Base-by-base conservation (phyloP, 2,329 filamentous ascomycete species). In the Ophiostoma triangulosporum region DNA sequence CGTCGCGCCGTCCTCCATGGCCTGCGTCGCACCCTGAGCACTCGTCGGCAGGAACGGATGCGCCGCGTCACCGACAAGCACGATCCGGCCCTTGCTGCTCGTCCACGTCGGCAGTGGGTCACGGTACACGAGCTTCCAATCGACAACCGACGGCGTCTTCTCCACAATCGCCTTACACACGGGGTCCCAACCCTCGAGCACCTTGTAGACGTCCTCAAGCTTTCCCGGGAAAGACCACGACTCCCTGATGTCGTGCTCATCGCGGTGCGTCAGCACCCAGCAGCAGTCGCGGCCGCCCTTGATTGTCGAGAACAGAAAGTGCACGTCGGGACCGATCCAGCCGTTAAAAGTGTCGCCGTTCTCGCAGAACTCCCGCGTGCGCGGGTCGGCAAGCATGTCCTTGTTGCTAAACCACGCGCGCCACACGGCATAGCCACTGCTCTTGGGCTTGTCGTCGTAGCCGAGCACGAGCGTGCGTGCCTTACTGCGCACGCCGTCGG, bases 301-400 rank as follows among this genome's bases (percentile, higher is more conserved):
- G 58, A 80, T 73, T 3, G 76, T 77, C 6, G 73, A 75, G 59
- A 78, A 78, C 1, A 80, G 65, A 56, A 78, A 75, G 58, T 78
- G 75, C 50, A 76, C 72, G 57, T 79, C 74, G 2, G 74, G 74
- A 2, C 76, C 76, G 53, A 79, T 73, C 77, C 73, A 75, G 26
- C 76, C 77, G 53, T 77, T 77, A 64, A 80, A 79, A 0, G 74
- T 76, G 61, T 81, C 77, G 32, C 76, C 77, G 54, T 78, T 69
- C 32, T 66, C 68, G 58, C 76, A 78, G 53, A 79, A 77, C 33
- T 77, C 69, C 31, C 70, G 71, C 1, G 76, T 79, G 22, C 68
- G 64, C 1, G 74, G 72, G 57, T 79, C 75, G 9, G 64, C 64
- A 20, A 78, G 67, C 70, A 75, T 73, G 52, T 74, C 70, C 33